These are phyloP conservation scores for Antitrichia curtipendula DNA, from an alignment of 225 moss, liverwort and hornwort genomes.

Conservation along the genomic window DNA sequence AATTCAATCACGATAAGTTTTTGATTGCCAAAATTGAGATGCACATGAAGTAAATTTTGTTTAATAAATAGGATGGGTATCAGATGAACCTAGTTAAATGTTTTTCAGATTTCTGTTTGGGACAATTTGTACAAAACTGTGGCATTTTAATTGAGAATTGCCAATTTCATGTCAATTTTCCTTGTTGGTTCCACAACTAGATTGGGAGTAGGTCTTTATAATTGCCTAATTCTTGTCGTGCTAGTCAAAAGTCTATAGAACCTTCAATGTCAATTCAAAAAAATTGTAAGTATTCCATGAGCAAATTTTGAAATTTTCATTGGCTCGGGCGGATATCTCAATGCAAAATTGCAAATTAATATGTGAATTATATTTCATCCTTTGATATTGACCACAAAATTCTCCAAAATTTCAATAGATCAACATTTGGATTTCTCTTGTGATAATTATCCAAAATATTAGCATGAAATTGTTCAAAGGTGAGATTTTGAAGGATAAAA, in stretches of 20 bases:
- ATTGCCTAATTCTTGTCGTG: not conserved
- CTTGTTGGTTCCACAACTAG: not conserved
- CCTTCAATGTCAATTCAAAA: accelerated
- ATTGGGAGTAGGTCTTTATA: not conserved
- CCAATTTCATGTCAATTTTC: not conserved
- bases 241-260: not conserved
- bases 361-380: not conserved
- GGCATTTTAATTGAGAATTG: not conserved
- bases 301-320: not conserved
- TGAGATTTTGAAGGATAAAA: not conserved
- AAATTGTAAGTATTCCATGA: not conserved
- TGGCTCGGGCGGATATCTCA: not conserved
- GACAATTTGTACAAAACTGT: not conserved
- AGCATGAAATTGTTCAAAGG: not conserved
- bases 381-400: not conserved
- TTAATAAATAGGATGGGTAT: not conserved
- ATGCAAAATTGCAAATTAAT: not conserved
- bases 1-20: not conserved
- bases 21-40: not conserved
- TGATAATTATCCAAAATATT: not conserved
- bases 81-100: not conserved
- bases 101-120: accelerated
- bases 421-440: too few relatives aligned
- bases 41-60: accelerated
- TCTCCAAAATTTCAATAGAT: not conserved